Percentiles rank a stretch among this genome's conserved stretches.
Conservation (phyloP, 371 early-diverging fungal species). For the Circinella minor region DNA sequence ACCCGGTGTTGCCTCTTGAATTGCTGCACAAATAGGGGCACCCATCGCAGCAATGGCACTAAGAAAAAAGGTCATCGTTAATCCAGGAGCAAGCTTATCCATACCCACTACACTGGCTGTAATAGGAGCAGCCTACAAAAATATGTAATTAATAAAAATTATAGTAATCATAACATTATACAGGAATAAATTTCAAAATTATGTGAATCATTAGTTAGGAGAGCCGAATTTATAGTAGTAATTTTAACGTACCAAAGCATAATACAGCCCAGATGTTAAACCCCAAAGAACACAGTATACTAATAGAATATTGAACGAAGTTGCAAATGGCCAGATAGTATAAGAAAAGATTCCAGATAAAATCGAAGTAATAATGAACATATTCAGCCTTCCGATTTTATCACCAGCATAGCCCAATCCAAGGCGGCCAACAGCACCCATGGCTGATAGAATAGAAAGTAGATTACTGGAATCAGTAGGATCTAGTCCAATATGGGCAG, state of each 20-base stretch:
- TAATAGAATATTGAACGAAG: conserved; percentile 44
- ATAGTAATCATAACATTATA: no score
- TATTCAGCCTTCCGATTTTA: conserved; percentile 62
- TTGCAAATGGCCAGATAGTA: conserved; percentile 62
- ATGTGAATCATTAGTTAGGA: not conserved
- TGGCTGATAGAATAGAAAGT: conserved; percentile 35
- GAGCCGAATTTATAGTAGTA: not conserved
- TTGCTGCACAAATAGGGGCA: conserved; percentile 40
- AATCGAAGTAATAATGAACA: conserved; percentile 26
- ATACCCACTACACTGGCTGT: conserved; percentile 60
- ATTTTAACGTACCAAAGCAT: conserved; percentile 24
- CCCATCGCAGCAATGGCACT: conserved; percentile 43
- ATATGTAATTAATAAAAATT: no score
- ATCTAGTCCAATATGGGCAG: conserved; percentile 28
- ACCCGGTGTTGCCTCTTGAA: conserved; percentile 18
- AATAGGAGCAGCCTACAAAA: conserved; percentile 47
- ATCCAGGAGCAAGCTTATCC: conserved; percentile 53
- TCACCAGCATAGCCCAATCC: conserved; percentile 67
- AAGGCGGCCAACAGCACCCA: conserved; percentile 69
- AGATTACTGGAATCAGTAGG: conserved; percentile 28
- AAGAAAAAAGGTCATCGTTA: conserved; percentile 56
- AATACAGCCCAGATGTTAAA: conserved; percentile 38
- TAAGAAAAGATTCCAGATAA: conserved; percentile 46
- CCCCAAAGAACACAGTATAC: conserved; percentile 62
- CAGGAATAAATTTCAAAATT: not conserved